Base-by-base conservation (phyloP, 2,329 filamentous ascomycete species). In the Colletotrichum lini region DNA sequence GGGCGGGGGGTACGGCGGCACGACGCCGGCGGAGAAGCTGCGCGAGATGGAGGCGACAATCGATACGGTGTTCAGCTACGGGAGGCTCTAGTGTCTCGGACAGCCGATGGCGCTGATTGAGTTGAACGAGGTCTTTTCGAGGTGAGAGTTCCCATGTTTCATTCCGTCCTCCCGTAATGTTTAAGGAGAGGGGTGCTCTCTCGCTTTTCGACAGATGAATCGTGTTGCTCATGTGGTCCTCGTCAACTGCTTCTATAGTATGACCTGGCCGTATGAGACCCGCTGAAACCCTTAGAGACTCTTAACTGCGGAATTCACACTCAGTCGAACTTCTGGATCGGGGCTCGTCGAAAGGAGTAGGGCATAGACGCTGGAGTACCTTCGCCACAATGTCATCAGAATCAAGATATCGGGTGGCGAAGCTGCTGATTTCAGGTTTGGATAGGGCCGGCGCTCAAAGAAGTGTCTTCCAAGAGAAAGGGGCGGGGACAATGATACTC, bases 61-160 rank as follows among this genome's bases (percentile, higher is more conserved):
- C 13, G 82, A 84, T 6, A 63, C 83, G 18, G 75, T 82, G 0
- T 84, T 84, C 65, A 77, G 81, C 15, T 79, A 80, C 50, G 82
- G 83, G 0, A 64, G 78, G 3, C 83, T 79, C 75, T 77, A 78
- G 52, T 84, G 83, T 47, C 72, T 84, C 12, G 83, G 83, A 1
- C 77, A 78, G 12, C 78, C 77, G 0, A 75, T 84, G 18, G 81
- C 82, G 2, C 59, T 79, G 13, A 79, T 84, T 71, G 82, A 84
- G 73, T 30, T 84, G 58, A 81, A 83, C 12, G 84, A 78, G 74
- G 47, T 81, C 0, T 77, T 85, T 82, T 84, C 23, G 84, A 87
- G 79, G 82, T 83, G 57, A 65, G 57, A 9, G 5, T 21, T 45
- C 4, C 23, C 9, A 12, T 10, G n/a, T 8, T 16, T 21, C 38